Percentiles rank a stretch among this genome's conserved stretches.
Conservation (phyloP, 495 filamentous ascomycete species). For the Neurospora hispaniola region DNA sequence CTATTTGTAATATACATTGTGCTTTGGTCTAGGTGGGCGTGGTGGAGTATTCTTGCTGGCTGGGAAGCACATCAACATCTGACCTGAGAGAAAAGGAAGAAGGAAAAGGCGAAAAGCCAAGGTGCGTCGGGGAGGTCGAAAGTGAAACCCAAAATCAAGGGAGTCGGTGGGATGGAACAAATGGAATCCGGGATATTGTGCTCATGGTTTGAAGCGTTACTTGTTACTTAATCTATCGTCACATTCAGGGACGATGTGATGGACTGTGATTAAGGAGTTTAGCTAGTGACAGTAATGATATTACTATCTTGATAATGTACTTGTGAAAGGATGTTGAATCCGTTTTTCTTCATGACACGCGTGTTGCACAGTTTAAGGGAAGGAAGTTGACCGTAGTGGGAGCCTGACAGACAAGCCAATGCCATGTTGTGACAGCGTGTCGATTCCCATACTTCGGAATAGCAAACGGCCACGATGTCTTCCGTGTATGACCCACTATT, state of each 20-base stretch:
- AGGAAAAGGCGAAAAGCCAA: background rate
- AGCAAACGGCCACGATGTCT: background rate
- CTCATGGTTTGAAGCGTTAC: background rate
- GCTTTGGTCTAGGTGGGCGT: slow-evolving; percentile 14
- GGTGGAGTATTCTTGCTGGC: slow-evolving; percentile 4
- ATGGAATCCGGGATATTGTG: background rate
- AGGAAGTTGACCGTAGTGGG: background rate
- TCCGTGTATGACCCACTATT: background rate
- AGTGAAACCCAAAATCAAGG: background rate
- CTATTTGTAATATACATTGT: slow-evolving; percentile 1
- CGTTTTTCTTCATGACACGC: background rate
- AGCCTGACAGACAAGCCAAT: background rate
- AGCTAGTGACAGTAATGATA: background rate
- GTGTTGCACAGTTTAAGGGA: background rate
- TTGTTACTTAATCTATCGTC: background rate
- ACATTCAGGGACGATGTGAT: background rate
- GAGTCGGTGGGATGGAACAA: background rate
- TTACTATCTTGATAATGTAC: background rate
- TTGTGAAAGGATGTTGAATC: background rate
- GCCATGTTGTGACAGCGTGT: background rate
- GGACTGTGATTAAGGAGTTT: background rate
- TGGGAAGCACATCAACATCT: slow-evolving; percentile 4
- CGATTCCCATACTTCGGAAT: background rate
- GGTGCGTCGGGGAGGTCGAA: background rate
- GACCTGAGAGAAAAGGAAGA: background rate